Conservation (phyloP, 345 rosid genomes). For the Acer negundo region DNA sequence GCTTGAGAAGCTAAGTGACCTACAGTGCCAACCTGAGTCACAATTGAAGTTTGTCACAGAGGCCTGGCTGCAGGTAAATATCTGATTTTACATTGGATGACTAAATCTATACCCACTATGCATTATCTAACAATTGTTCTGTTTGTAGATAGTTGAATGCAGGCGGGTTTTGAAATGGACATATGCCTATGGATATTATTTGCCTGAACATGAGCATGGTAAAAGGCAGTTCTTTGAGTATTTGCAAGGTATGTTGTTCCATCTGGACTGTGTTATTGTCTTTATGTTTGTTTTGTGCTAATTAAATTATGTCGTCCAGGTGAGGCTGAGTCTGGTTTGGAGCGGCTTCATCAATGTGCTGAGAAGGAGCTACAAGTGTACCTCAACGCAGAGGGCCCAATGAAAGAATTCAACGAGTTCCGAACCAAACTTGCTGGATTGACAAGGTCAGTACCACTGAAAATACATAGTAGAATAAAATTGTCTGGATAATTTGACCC, state of each 20-base stretch:
- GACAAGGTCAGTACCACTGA: conserved; percentile 53
- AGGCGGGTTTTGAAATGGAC: conserved; percentile 93
- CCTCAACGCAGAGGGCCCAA: conserved; percentile 57
- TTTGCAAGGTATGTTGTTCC: conserved; percentile 60
- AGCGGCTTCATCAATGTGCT: conserved; percentile 87
- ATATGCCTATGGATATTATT: conserved; percentile 81
- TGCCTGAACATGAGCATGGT: conserved; percentile 73
- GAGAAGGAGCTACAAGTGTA: conserved; percentile 77
- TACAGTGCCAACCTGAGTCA: conserved; percentile 80
- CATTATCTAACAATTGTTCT: conserved; percentile 18
- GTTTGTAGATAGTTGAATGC: conserved; percentile 70
- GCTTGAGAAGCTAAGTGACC: conserved; percentile 85
- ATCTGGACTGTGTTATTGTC: neutral
- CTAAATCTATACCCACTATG: conserved; percentile 11
- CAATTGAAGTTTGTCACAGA: conserved; percentile 86
- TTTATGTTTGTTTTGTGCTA: conserved; percentile 12
- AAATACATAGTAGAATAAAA: neutral
- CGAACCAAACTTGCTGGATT: conserved; percentile 85
- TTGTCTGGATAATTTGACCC: neutral
- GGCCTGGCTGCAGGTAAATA: conserved; percentile 84
- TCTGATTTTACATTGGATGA: neutral
- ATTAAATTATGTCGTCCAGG: conserved; percentile 41
- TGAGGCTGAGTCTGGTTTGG: conserved; percentile 88
- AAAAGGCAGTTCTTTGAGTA: conserved; percentile 82
- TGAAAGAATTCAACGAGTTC: conserved; percentile 77